A percentile compares a stretch with the other conserved stretches of the same genome.
Evolutionary conservation across 345 rosid species (phyloP).

Genomic region (Bretschneidera sinensis): DNA sequence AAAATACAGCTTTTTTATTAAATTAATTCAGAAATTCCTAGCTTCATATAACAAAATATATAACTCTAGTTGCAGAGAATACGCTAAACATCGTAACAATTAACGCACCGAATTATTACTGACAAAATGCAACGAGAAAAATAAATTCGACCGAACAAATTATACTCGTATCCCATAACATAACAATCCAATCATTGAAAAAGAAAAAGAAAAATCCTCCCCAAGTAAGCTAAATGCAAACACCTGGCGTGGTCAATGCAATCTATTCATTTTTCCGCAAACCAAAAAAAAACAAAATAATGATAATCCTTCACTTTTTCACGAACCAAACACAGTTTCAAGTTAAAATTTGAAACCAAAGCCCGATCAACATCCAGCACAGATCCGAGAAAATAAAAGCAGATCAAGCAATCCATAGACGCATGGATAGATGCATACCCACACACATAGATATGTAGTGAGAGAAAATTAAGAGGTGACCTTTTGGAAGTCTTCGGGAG

Average conservation of each 20-base stretch:
- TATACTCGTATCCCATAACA: too few relatives aligned
- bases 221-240: too few relatives aligned
- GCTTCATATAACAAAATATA: not conserved
- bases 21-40: not conserved
- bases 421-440: not conserved
- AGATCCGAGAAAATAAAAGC: slow-evolving; percentile 19
- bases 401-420: slow-evolving; percentile 15
- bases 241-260: not conserved
- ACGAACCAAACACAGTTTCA: slow-evolving; percentile 2
- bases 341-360: not conserved
- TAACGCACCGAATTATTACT: not conserved
- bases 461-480: slow-evolving; percentile 23
- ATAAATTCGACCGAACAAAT: too few relatives aligned
- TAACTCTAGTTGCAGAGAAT: not conserved
- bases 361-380: not conserved
- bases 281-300: not conserved
- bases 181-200: too few relatives aligned
- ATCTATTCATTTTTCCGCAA: not conserved
- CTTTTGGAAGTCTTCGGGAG: slow-evolving; percentile 88
- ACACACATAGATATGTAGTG: not conserved
- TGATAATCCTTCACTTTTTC: not conserved
- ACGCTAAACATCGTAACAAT: too few relatives aligned
- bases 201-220: too few relatives aligned
- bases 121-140: not conserved
- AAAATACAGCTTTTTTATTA: not conserved